Conservation (phyloP, 2,329 filamentous ascomycete species). For the Phialophora expanda region DNA sequence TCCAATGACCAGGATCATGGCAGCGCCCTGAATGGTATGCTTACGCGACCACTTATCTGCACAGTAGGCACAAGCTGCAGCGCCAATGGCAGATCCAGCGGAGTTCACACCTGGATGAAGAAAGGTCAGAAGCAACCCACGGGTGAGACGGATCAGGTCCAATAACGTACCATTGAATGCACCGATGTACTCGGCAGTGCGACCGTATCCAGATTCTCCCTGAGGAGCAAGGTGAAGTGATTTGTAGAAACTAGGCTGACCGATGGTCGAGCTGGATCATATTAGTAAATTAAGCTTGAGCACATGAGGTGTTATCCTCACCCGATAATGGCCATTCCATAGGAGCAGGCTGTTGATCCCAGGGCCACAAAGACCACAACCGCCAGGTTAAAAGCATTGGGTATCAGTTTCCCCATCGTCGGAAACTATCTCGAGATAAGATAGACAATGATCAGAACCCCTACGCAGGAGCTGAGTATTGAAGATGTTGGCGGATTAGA, state of each 20-base stretch:
- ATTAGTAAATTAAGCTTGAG: not conserved
- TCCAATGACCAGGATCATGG: constrained; percentile 41
- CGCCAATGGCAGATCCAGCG: constrained; percentile 50
- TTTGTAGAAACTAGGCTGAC: constrained; percentile 54
- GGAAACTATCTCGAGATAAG: not conserved
- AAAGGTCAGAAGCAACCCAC: not conserved
- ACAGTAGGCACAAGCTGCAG: constrained; percentile 48
- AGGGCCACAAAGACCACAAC: constrained; percentile 46
- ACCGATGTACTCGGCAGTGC: constrained; percentile 52
- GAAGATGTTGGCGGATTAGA: not conserved
- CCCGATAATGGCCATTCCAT: constrained; percentile 48
- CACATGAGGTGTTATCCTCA: constrained; percentile 27
- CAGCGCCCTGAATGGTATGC: constrained; percentile 47
- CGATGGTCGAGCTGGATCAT: constrained; percentile 45
- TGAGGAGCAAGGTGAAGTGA: constrained; percentile 49
- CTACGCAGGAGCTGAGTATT: not conserved
- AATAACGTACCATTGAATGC: constrained; percentile 49
- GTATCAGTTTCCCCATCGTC: constrained; percentile 37
- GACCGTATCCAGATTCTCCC: constrained; percentile 49
- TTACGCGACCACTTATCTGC: constrained; percentile 48
- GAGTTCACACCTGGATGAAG: constrained; percentile 44
- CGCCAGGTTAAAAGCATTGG: constrained; percentile 45
- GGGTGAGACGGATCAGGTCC: not conserved
- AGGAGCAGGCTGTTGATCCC: constrained; percentile 45
- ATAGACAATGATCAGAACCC: not conserved